Evolutionary conservation across 257 asterid genomes (phyloP).

Genomic region (Mitragyna speciosa): DNA sequence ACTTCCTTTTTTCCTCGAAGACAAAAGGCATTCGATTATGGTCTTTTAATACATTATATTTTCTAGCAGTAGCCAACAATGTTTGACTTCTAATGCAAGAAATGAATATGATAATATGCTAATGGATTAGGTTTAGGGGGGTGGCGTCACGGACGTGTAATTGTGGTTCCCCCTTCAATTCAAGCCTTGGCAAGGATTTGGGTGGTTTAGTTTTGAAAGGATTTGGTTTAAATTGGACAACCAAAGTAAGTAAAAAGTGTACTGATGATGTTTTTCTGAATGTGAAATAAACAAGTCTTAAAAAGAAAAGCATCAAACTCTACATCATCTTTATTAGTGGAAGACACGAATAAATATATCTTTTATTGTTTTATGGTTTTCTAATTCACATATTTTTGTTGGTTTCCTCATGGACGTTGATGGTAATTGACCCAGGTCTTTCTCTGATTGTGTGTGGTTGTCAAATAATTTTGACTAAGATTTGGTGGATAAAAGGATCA

Average conservation of each 20-base stretch:
- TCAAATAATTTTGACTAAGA: not conserved
- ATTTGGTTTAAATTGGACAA: constrained; percentile 16
- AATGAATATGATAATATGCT: not conserved
- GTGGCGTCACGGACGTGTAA: constrained; percentile 40
- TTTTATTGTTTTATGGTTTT: not conserved
- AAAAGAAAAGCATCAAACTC: constrained; percentile 13
- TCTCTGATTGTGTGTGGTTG: not conserved
- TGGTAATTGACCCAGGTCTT: constrained; percentile 23
- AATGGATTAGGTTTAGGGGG: constrained; percentile 28
- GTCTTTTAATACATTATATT: not conserved
- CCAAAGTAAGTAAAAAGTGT: constrained; percentile 24
- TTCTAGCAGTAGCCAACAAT: constrained; percentile 15
- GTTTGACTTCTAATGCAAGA: constrained; percentile 18
- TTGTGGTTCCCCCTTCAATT: not conserved
- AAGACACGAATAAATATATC: constrained; percentile 19
- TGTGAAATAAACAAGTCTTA: constrained; percentile 17
- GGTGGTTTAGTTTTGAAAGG: not conserved
- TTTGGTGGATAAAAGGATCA: not conserved
- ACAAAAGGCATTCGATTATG: not conserved
- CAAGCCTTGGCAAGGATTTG: not conserved
- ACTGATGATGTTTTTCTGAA: not conserved
- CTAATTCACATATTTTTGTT: not conserved
- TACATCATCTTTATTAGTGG: constrained; percentile 29
- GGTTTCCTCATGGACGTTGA: constrained; percentile 22
- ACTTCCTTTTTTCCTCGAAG: not conserved